Evolutionary conservation across 1,284 basidiomycete genomes (phyloP).

Genomic region (Omphalotus olearius): DNA sequence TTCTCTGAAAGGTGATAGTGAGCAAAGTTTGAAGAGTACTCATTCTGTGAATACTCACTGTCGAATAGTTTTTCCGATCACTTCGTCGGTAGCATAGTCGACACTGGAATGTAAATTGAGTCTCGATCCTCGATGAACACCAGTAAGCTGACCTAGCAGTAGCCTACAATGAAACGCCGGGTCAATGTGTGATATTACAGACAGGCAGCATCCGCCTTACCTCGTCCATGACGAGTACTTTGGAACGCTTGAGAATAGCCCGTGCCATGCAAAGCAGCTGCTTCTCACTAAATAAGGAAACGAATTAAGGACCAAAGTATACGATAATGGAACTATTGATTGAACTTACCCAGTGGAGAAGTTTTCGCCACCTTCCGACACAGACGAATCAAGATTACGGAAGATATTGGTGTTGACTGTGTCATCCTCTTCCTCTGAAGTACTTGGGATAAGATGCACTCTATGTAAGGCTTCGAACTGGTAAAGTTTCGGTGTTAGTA

Average conservation of each 20-base stretch:
- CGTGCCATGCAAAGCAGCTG: conserved; percentile 84
- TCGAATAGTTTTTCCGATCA: conserved; percentile 71
- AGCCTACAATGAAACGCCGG: conserved; percentile 35
- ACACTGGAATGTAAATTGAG: conserved; percentile 35
- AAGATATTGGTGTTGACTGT: conserved; percentile 81
- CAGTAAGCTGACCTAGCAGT: conserved; percentile 38
- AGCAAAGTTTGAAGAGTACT: not conserved
- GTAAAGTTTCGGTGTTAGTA: conserved; percentile 6
- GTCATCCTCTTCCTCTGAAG: conserved; percentile 45
- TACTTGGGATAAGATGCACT: conserved; percentile 78
- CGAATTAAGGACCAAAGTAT: conserved; percentile 14
- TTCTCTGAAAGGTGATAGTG: conserved; percentile 35
- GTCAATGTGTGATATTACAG: conserved; percentile 6
- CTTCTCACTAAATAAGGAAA: conserved; percentile 51
- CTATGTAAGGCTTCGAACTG: conserved; percentile 85
- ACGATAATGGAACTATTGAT: not conserved
- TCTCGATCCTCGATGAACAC: conserved; percentile 6
- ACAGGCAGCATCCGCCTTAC: conserved; percentile 34
- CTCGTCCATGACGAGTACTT: conserved; percentile 80
- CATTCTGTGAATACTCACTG: conserved; percentile 41
- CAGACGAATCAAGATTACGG: conserved; percentile 78
- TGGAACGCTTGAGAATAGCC: conserved; percentile 74
- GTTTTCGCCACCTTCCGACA: conserved; percentile 91
- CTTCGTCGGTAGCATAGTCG: conserved; percentile 75
- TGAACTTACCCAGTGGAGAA: conserved; percentile 77